Evolutionary conservation across 129 eudicot species (phyloP), one percentile per base, ranked within the genome.

Genomic region (Scalesia atractyloides): DNA sequence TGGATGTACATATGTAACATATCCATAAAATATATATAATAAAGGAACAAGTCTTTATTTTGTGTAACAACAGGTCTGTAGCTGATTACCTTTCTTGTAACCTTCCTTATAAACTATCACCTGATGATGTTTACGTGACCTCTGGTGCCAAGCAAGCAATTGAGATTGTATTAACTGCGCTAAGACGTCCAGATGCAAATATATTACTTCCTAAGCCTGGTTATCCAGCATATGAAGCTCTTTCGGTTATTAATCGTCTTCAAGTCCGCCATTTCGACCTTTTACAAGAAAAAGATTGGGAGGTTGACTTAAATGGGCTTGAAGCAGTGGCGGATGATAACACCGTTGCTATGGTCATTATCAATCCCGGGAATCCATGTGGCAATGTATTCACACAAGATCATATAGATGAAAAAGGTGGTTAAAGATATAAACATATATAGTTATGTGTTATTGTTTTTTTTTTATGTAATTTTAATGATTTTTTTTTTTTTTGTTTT

Each of bases 341-440:
- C 56, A 73, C 83, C 7, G 69, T 79, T 56, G 78, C 83, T 41
- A 79, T 79, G 74, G 83, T 79, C 48, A 57, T 79, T 9, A 79
- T 79, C 64, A 79, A 73, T 73, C 83, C 83, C 11, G 78, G 83
- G 15, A 79, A 79, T 48, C 83, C 83, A 33, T 79, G 83, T 73
- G 83, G 83, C 62, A 79, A 73, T 72, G 49, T 79, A 44, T 79
- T 5, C 79, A 46, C 79, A 15, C 64, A 34, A 56, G 22, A 73
- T 20, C 83, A 79, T 73, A 48, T n/a, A n/a, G n/a, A n/a, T 79
- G 20, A 61, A 79, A 66, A 66, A 73, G 79, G 83, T 79, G 41
- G 10, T 75, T 22, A 5, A 44, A 49, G n/a, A 9, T 17, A 16
- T 72, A 47, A 14, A 14, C 20, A 39, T 41, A 41, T 39, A 34